Conservation (phyloP, 306 rosid species). For the Lotus japonicus region DNA sequence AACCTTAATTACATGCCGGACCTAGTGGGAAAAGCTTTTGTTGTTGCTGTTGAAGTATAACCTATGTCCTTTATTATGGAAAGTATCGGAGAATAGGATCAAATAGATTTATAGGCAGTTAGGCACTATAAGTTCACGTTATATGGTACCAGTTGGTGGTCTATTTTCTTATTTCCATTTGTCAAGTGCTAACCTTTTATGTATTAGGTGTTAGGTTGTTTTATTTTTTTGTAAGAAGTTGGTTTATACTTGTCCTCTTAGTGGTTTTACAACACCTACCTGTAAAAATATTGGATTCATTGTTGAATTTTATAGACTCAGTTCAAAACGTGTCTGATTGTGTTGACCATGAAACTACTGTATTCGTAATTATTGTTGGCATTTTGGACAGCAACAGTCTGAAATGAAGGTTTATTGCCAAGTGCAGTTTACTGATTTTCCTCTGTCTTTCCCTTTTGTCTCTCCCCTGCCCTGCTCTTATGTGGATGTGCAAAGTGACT, state of each 20-base stretch:
- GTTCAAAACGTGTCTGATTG: neutral
- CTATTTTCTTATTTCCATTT: neutral
- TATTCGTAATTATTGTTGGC: neutral
- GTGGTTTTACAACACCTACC: neutral
- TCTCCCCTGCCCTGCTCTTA: neutral
- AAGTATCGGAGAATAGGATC: neutral
- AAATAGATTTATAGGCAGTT: neutral
- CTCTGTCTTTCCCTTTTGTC: neutral
- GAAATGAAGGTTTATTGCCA: conserved; percentile 2
- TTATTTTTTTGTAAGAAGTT: neutral
- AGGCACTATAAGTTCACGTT: neutral
- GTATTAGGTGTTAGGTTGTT: neutral
- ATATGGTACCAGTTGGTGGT: neutral
- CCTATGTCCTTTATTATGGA: neutral
- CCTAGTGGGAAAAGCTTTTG: too few relatives aligned
- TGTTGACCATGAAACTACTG: neutral
- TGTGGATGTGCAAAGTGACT: neutral
- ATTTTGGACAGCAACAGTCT: conserved; percentile 4
- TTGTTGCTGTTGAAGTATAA: neutral
- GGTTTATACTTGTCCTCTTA: neutral
- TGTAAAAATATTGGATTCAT: neutral
- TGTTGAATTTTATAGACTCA: neutral
- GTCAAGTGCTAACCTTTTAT: neutral
- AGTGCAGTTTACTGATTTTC: neutral
- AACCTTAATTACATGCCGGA: neutral